Percentiles rank a stretch among this genome's conserved stretches.
Evolutionary conservation across 2,329 filamentous ascomycete genomes (phyloP).

Genomic region (Neonectria faginata): DNA sequence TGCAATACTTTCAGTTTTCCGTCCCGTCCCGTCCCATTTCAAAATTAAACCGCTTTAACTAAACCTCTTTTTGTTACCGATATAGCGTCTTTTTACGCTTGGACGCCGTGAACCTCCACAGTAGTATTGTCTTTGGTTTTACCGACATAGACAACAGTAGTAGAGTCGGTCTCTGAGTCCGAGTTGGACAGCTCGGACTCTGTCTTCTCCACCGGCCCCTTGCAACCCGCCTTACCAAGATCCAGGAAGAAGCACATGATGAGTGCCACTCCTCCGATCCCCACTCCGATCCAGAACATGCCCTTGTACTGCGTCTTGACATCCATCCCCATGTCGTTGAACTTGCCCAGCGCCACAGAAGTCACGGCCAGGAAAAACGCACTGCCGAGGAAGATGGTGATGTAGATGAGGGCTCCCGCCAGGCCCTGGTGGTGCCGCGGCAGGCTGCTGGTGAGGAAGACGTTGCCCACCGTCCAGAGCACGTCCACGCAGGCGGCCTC

Average conservation of each 20-base stretch:
- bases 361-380: constrained; percentile 71
- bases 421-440: constrained; percentile 70
- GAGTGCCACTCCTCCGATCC: constrained; percentile 60
- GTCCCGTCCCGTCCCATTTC: neutral
- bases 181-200: constrained; percentile 19
- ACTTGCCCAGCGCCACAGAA: constrained; percentile 61
- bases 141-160: neutral
- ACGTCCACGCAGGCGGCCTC: constrained; percentile 74
- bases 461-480: constrained; percentile 72
- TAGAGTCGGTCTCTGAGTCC: constrained; percentile 12
- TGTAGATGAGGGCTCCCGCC: constrained; percentile 72
- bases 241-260: constrained; percentile 50
- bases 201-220: constrained; percentile 34
- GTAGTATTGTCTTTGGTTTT: constrained; percentile 6
- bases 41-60: neutral
- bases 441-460: constrained; percentile 73
- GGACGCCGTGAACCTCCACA: neutral
- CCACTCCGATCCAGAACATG: constrained; percentile 71
- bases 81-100: neutral
- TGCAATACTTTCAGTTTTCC: neutral
- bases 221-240: constrained; percentile 41
- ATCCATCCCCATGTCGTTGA: constrained; percentile 55
- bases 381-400: constrained; percentile 70
- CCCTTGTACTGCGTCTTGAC: constrained; percentile 66
- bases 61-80: too few species aligned